phyloP scores from a whole-genome alignment of 2,329 filamentous ascomycete species.

The Mycosphaerella arachidis region DNA sequence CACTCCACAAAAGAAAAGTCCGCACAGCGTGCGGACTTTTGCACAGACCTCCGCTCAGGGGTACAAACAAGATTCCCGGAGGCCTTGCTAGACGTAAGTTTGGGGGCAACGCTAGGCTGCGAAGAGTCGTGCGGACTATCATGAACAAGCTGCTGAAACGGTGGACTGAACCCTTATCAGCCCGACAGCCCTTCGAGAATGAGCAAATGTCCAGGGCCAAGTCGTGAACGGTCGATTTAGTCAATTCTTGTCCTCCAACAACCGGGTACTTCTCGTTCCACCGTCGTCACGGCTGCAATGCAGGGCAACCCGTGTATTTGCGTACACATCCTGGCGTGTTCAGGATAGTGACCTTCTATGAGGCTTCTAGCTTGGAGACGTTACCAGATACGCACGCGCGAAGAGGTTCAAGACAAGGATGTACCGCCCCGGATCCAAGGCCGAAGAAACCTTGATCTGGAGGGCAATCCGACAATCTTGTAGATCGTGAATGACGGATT shows the following conservation, averaged over 20 bases:
- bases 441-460: conserved; percentile 4
- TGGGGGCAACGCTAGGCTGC: too few relatives aligned
- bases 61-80: too few relatives aligned
- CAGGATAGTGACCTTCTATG: neutral
- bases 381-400: neutral
- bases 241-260: neutral
- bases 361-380: neutral
- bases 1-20: too few relatives aligned
- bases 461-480: neutral
- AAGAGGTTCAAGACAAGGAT: neutral
- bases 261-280: neutral
- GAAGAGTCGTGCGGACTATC: too few relatives aligned
- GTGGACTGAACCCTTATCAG: neutral
- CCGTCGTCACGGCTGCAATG: neutral
- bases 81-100: too few relatives aligned
- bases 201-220: neutral
- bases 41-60: too few relatives aligned
- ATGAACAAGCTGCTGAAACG: too few relatives aligned
- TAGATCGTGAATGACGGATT: conserved; percentile 4
- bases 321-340: neutral
- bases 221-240: neutral
- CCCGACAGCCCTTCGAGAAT: neutral
- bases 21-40: too few relatives aligned
- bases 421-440: neutral
- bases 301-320: conserved; percentile 4